phyloP scores from a whole-genome alignment of 192 early-diverging fungal genomes.

The Backusella tarrabulga region DNA sequence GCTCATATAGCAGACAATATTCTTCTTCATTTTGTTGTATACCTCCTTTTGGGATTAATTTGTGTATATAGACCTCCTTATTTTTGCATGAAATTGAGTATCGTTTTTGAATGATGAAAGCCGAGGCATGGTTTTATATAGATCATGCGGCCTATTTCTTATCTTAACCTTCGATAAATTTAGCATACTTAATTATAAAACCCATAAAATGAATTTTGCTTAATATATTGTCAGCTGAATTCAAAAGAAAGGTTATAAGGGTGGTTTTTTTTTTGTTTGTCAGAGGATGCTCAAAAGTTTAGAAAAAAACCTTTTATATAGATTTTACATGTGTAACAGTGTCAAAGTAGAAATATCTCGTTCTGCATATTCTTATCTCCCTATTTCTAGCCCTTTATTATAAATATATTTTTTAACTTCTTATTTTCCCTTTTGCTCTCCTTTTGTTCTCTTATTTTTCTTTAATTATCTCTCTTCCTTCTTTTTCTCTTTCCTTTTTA shows the following conservation, averaged over 20 bases:
- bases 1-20: background rate
- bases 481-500: background rate
- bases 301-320: slow-evolving; percentile 3
- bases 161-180: slow-evolving; percentile 1
- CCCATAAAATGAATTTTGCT: background rate
- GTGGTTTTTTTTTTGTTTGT: background rate
- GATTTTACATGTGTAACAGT: slow-evolving; percentile 6
- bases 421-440: background rate
- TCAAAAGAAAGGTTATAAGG: background rate
- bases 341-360: background rate
- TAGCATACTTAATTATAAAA: slow-evolving; percentile 4
- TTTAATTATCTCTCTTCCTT: background rate
- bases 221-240: slow-evolving; percentile 3
- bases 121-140: background rate
- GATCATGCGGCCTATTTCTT: slow-evolving; percentile 4
- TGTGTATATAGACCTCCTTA: background rate
- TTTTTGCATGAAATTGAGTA: slow-evolving; percentile 3
- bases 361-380: slow-evolving; percentile 17
- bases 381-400: background rate
- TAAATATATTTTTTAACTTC: background rate
- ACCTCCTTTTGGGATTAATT: slow-evolving; percentile 2
- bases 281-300: background rate
- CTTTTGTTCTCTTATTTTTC: slow-evolving; percentile 11
- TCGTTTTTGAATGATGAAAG: background rate
- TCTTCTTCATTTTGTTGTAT: background rate